These are phyloP conservation scores for Capsicum pubescens DNA, from an alignment of 257 asterid genomes.

Conservation along the genomic window DNA sequence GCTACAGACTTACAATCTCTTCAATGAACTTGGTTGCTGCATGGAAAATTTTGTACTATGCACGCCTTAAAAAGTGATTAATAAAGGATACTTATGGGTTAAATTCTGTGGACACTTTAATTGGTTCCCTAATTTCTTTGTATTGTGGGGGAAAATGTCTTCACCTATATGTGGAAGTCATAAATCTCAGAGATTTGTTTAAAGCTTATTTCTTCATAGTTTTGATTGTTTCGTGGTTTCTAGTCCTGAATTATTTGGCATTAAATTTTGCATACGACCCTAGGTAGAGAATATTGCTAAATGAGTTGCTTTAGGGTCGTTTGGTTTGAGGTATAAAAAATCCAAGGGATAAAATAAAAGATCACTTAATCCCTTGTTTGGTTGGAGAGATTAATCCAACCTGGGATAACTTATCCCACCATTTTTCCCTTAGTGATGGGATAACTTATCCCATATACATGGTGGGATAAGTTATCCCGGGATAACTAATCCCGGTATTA, in stretches of 20 bases:
- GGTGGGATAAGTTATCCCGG: too few relatives aligned
- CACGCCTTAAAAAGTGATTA: constrained; percentile 14
- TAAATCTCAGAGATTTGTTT: background rate
- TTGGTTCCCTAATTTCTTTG: background rate
- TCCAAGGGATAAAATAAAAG: too few relatives aligned
- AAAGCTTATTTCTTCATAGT: constrained; percentile 3
- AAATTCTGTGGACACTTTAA: background rate
- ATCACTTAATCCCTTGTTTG: too few relatives aligned
- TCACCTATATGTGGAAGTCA: background rate
- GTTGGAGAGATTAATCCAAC: too few relatives aligned
- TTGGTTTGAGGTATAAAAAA: too few relatives aligned
- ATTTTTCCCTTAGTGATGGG: too few relatives aligned
- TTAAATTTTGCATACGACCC: background rate
- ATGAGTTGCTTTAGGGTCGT: background rate
- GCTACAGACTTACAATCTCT: background rate
- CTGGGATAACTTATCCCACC: too few relatives aligned
- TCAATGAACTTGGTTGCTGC: background rate
- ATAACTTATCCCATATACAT: too few relatives aligned
- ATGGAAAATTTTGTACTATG: constrained; percentile 12
- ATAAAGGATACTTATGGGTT: background rate
- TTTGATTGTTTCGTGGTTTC: constrained; percentile 1
- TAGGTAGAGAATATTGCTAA: background rate
- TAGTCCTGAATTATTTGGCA: background rate
- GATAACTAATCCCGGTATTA: too few relatives aligned
- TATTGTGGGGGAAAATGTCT: background rate